Conservation (phyloP, 1,139 yeast species). For the Suhomyces ambrosiae region DNA sequence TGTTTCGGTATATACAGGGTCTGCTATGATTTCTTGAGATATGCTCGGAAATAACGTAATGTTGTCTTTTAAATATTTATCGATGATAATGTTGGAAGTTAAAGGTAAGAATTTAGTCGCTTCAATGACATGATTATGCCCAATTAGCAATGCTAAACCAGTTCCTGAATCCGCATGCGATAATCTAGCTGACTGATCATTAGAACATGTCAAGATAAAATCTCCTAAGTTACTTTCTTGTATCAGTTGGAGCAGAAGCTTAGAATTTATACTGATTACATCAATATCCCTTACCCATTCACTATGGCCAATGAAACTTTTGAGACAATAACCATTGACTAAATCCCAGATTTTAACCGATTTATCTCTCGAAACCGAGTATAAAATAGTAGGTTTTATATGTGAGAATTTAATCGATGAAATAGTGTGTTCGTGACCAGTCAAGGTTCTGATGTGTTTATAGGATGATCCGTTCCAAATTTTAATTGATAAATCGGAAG, state of each 20-base stretch:
- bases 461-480: constrained; percentile 65
- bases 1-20: constrained; percentile 30
- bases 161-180: constrained; percentile 66
- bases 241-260: constrained; percentile 15
- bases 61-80: constrained; percentile 45
- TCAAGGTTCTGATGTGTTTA: constrained; percentile 61
- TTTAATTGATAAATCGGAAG: constrained; percentile 73
- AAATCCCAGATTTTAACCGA: constrained; percentile 79
- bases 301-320: constrained; percentile 74
- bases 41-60: constrained; percentile 34
- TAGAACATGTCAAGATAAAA: constrained; percentile 73
- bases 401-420: constrained; percentile 60
- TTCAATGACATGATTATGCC: constrained; percentile 87
- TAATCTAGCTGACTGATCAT: constrained; percentile 75
- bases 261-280: constrained; percentile 26
- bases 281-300: constrained; percentile 86
- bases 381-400: constrained; percentile 44
- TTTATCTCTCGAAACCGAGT: constrained; percentile 78
- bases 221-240: constrained; percentile 42
- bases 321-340: constrained; percentile 64
- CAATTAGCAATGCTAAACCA: constrained; percentile 66
- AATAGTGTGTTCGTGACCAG: constrained; percentile 92
- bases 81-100: constrained; percentile 50
- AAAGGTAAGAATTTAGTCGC: constrained; percentile 68
- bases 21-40: constrained; percentile 33